Percentiles rank a stretch among this genome's conserved stretches.
These are phyloP conservation scores for Nothomitra cinnamomea DNA, from an alignment of 2,329 filamentous ascomycete genomes.

Conservation along the genomic window DNA sequence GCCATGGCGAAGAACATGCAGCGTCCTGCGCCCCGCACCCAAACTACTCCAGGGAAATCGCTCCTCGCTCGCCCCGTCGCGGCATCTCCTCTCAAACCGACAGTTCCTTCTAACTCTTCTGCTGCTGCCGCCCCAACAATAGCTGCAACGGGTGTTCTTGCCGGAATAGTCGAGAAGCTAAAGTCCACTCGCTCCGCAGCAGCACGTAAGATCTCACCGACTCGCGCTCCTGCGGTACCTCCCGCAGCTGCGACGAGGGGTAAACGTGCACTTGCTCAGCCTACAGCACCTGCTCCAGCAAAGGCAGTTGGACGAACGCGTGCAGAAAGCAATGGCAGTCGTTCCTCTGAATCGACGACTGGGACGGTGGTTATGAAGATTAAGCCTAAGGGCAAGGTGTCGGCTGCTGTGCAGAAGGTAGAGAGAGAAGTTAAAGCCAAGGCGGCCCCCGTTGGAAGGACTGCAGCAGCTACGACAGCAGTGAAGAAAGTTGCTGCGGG, in stretches of 20 bases:
- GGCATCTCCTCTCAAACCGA: neutral
- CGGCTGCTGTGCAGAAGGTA: neutral
- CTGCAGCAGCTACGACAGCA: neutral
- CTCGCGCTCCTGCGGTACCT: neutral
- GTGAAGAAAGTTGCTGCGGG: neutral
- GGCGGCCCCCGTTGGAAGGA: neutral
- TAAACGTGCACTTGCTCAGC: neutral
- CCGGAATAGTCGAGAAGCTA: conserved; percentile 1
- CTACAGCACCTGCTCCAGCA: neutral
- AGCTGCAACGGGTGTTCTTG: neutral
- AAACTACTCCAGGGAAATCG: conserved; percentile 22
- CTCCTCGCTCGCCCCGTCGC: conserved; percentile 2
- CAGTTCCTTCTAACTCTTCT: neutral
- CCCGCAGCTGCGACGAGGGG: neutral
- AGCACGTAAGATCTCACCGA: neutral
- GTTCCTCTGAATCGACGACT: conserved; percentile 2
- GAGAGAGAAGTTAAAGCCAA: neutral
- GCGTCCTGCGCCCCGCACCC: conserved; percentile 44
- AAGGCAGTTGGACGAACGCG: neutral
- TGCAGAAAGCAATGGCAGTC: conserved; percentile 4
- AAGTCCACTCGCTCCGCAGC: neutral
- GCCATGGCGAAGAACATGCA: neutral
- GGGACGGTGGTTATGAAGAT: conserved; percentile 5
- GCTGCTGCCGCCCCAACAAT: neutral
- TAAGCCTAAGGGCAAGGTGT: neutral